Conservation (phyloP, 768 basidiomycete genomes). For the Leucosporidium creatinivorum region DNA sequence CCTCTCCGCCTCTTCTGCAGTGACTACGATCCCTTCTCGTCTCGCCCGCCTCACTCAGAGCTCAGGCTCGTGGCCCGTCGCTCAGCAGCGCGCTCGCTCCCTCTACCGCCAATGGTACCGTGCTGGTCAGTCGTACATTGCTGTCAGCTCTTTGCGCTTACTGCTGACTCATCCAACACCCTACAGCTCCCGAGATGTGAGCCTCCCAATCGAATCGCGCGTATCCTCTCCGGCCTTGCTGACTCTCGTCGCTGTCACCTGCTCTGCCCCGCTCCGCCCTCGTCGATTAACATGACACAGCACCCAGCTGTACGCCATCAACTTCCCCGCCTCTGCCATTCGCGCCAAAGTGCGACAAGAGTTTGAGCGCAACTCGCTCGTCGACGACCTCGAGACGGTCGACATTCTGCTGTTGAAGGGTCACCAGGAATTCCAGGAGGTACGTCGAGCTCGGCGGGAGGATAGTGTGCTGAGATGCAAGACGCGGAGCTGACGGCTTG, state of each 20-base stretch:
- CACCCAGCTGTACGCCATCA: slow-evolving; percentile 64
- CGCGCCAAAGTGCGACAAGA: slow-evolving; percentile 74
- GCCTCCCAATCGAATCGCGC: not conserved
- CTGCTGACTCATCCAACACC: not conserved
- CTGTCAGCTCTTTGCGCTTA: not conserved
- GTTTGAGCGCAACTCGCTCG: slow-evolving; percentile 77
- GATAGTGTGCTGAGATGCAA: not conserved
- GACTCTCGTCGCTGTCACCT: not conserved
- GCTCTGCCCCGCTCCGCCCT: slow-evolving; percentile 47
- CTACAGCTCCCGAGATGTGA: not conserved
- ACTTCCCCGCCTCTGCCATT: slow-evolving; percentile 66
- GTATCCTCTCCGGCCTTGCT: slow-evolving; percentile 4
- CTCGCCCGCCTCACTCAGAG: slow-evolving; percentile 63
- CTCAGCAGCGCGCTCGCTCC: slow-evolving; percentile 60
- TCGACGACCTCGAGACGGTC: slow-evolving; percentile 71
- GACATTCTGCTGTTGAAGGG: slow-evolving; percentile 80
- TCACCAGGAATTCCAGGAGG: slow-evolving; percentile 84
- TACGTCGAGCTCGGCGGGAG: too few relatives aligned
- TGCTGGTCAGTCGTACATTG: slow-evolving; percentile 51
- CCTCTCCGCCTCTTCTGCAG: too few relatives aligned
- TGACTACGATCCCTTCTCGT: slow-evolving; percentile 83
- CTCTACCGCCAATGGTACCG: slow-evolving; percentile 94
- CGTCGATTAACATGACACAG: slow-evolving; percentile 53
- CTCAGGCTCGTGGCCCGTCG: slow-evolving; percentile 53
- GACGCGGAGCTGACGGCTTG: not conserved